Percentiles rank a stretch among this genome's conserved stretches.
These are phyloP conservation scores for Phytophthora hibernalis DNA, from an alignment of 352 stramenopile species.

Conservation along the genomic window DNA sequence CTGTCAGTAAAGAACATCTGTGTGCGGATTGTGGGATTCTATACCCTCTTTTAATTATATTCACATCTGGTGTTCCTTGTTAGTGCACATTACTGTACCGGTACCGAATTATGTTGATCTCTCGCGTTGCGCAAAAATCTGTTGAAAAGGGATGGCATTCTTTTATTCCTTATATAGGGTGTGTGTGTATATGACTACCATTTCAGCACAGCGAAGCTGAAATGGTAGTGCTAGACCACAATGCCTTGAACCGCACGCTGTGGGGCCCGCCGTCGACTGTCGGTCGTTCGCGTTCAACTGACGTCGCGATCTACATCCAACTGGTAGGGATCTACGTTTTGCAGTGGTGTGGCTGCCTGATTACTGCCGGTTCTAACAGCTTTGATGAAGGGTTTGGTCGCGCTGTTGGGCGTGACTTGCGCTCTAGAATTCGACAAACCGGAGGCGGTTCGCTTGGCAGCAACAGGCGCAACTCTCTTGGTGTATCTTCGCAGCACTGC, in stretches of 20 bases:
- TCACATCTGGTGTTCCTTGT: no score
- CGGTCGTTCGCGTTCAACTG: slow-evolving; percentile 51
- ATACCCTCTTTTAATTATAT: no score
- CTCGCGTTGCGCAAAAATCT: no score
- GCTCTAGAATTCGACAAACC: slow-evolving; percentile 66
- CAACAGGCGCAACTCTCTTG: slow-evolving; percentile 34
- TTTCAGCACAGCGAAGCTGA: neutral
- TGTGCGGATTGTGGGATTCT: no score
- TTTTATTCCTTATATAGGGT: neutral
- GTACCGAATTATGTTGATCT: no score
- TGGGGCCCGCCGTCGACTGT: slow-evolving; percentile 55
- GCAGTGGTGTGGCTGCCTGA: neutral
- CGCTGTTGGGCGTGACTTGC: slow-evolving; percentile 37
- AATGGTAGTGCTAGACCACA: slow-evolving; percentile 77
- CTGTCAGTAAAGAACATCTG: no score
- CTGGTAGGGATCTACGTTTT: slow-evolving; percentile 34
- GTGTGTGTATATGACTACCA: no score
- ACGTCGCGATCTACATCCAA: slow-evolving; percentile 56
- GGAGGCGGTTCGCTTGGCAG: slow-evolving; percentile 49
- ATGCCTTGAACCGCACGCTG: slow-evolving; percentile 63
- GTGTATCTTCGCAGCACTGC: slow-evolving; percentile 73
- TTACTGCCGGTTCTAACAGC: slow-evolving; percentile 2
- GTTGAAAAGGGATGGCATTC: no score
- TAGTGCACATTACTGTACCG: no score
- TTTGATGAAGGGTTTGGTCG: slow-evolving; percentile 43